A percentile compares a stretch with the other conserved stretches of the same genome.
These are phyloP conservation scores for Choanephora cucurbitarum DNA, from an alignment of 371 early-diverging fungal species.

Conservation along the genomic window DNA sequence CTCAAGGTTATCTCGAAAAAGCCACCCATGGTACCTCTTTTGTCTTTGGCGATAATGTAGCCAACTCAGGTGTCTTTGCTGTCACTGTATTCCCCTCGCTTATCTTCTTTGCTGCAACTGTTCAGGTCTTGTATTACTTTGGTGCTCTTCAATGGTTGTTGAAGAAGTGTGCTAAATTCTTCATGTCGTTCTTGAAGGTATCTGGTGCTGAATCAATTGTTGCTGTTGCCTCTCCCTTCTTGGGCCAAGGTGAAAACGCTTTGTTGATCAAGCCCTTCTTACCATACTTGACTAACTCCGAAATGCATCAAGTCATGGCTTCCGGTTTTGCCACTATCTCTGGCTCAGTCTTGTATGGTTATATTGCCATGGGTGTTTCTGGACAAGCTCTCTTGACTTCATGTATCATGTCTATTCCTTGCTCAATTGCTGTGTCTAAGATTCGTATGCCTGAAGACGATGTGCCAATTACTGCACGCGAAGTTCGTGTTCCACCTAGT, in stretches of 20 bases:
- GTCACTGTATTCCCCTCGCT: constrained; percentile 80
- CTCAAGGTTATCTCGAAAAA: constrained; percentile 68
- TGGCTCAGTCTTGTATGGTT: constrained; percentile 87
- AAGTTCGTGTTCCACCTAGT: constrained; percentile 55
- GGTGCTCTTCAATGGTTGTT: constrained; percentile 87
- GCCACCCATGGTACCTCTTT: constrained; percentile 69
- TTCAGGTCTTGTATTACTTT: constrained; percentile 83
- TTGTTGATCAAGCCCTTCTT: constrained; percentile 83
- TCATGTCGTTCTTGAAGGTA: constrained; percentile 72
- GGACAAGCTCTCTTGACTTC: constrained; percentile 74
- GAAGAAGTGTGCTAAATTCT: constrained; percentile 64
- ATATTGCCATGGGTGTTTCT: constrained; percentile 68
- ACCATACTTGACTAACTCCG: constrained; percentile 82
- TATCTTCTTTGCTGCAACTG: constrained; percentile 86
- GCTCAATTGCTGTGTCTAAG: constrained; percentile 79
- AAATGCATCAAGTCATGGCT: constrained; percentile 89
- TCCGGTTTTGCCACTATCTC: constrained; percentile 91
- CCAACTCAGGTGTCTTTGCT: constrained; percentile 57
- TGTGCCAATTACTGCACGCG: constrained; percentile 73
- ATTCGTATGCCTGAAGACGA: constrained; percentile 83
- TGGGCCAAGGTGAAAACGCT: constrained; percentile 87
- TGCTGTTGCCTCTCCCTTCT: constrained; percentile 82
- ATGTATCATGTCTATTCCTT: constrained; percentile 93
- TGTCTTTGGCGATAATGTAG: constrained; percentile 61
- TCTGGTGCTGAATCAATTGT: constrained; percentile 90